Evolutionary conservation across 1,284 basidiomycete species (phyloP).

Genomic region (Anthracocystis panici-leucophaei): DNA sequence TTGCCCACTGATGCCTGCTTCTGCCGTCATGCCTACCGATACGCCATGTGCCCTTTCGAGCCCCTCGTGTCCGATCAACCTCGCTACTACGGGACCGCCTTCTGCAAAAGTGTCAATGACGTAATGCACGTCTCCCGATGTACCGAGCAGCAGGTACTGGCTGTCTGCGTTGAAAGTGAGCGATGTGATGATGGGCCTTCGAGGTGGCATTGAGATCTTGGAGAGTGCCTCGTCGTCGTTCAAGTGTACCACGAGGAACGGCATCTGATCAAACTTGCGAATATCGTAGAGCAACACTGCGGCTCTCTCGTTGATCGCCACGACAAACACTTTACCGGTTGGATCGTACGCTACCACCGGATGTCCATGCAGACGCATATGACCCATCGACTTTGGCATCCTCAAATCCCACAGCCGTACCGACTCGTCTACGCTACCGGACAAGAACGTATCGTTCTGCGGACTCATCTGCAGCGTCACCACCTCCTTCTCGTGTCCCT

Average conservation of each 20-base stretch:
- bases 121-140: constrained; percentile 91
- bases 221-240: constrained; percentile 71
- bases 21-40: constrained; percentile 57
- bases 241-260: constrained; percentile 85
- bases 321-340: constrained; percentile 89
- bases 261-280: constrained; percentile 85
- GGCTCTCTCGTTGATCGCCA: constrained; percentile 79
- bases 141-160: constrained; percentile 89
- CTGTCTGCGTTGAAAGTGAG: constrained; percentile 87
- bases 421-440: constrained; percentile 90
- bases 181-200: constrained; percentile 90
- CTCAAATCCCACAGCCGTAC: constrained; percentile 97
- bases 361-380: constrained; percentile 74
- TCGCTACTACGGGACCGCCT: constrained; percentile 35
- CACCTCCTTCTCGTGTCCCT: constrained; percentile 87
- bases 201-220: constrained; percentile 73
- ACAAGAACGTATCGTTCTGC: constrained; percentile 93
- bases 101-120: constrained; percentile 71
- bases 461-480: constrained; percentile 92
- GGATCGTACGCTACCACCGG: constrained; percentile 91
- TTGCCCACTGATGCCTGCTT: constrained; percentile 64
- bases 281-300: constrained; percentile 77
- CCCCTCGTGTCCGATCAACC: constrained; percentile 60
- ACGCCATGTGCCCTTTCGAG: constrained; percentile 52
- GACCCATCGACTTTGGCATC: constrained; percentile 77